Percentiles rank a stretch among this genome's conserved stretches.
These are phyloP conservation scores for Coriaria nepalensis DNA, from an alignment of 306 rosid genomes.

Conservation along the genomic window DNA sequence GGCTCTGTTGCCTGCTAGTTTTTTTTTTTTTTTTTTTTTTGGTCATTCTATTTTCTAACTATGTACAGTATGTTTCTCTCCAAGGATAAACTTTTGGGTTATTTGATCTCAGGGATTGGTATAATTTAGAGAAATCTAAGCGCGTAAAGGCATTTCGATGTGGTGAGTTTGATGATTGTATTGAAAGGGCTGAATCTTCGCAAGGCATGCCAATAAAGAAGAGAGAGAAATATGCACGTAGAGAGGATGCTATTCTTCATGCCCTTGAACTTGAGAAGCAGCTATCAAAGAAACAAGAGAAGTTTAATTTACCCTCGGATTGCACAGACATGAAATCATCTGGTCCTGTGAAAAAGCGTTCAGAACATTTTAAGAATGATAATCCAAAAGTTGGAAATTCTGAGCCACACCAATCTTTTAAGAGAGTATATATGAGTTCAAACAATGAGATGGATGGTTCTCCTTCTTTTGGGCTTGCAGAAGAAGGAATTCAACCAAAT, in stretches of 20 bases:
- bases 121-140: constrained; percentile 94
- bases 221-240: constrained; percentile 95
- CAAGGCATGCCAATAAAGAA: constrained; percentile 87
- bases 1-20: too few relatives aligned
- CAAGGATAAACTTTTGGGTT: constrained; percentile 19
- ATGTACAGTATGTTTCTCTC: background rate
- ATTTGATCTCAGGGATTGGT: constrained; percentile 67
- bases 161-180: constrained; percentile 92
- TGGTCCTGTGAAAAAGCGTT: constrained; percentile 29
- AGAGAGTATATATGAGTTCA: constrained; percentile 16
- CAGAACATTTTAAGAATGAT: constrained; percentile 28
- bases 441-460: constrained; percentile 24
- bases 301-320: constrained; percentile 35
- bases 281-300: constrained; percentile 44
- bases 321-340: constrained; percentile 21
- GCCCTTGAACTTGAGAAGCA: constrained; percentile 90
- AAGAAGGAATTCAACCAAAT: constrained; percentile 34
- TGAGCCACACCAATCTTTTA: constrained; percentile 20
- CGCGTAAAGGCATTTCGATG: constrained; percentile 90
- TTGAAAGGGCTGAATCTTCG: constrained; percentile 79
- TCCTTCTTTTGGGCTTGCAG: constrained; percentile 20
- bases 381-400: constrained; percentile 18
- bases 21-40: background rate
- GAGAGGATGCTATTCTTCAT: constrained; percentile 95
- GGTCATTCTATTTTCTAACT: constrained; percentile 1